Evolutionary conservation across 2,329 filamentous ascomycete genomes (phyloP).

Genomic region (Apiospora rasikravindrae): DNA sequence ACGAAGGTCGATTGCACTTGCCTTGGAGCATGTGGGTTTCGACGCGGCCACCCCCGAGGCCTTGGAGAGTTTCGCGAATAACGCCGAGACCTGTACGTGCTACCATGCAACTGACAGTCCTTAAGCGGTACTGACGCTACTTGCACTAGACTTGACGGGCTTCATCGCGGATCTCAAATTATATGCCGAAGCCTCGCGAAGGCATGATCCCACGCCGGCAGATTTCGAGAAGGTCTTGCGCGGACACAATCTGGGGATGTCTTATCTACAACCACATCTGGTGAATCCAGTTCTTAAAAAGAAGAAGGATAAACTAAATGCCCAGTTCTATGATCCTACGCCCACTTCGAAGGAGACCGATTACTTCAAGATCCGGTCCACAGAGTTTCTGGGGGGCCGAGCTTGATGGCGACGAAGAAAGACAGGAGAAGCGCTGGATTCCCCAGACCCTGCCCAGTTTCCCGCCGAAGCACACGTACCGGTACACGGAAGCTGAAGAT

Average conservation of each 20-base stretch:
- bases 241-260: constrained; percentile 56
- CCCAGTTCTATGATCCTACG: constrained; percentile 45
- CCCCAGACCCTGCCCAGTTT: constrained; percentile 65
- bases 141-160: constrained; percentile 51
- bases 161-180: constrained; percentile 55
- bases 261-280: constrained; percentile 60
- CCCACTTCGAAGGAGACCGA: constrained; percentile 45
- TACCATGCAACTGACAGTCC: neutral
- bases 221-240: constrained; percentile 63
- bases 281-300: constrained; percentile 53
- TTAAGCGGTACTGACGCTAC: neutral
- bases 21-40: constrained; percentile 64
- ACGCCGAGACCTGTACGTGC: constrained; percentile 62
- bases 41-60: constrained; percentile 59
- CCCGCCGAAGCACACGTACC: constrained; percentile 69
- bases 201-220: constrained; percentile 57
- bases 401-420: constrained; percentile 63
- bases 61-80: constrained; percentile 61
- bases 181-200: constrained; percentile 53
- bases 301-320: constrained; percentile 41
- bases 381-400: constrained; percentile 58
- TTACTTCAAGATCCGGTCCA: constrained; percentile 43
- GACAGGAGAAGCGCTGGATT: constrained; percentile 60
- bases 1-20: constrained; percentile 60
- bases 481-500: constrained; percentile 55